Conservation (phyloP, 2,329 filamentous ascomycete genomes). For the Fusarium decemcellulare region DNA sequence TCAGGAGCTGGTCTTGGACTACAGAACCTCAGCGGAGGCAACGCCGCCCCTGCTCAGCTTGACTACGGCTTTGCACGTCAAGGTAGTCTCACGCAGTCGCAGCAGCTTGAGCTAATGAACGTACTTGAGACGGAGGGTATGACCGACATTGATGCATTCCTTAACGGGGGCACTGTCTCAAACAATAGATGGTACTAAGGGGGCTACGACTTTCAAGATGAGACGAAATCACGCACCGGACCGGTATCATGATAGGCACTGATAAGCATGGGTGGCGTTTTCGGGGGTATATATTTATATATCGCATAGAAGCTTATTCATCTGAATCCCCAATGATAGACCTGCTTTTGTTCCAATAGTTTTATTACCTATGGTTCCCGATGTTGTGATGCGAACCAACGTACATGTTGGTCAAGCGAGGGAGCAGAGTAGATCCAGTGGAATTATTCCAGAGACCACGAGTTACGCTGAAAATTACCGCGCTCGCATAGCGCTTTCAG, state of each 20-base stretch:
- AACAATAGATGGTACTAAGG: constrained; percentile 52
- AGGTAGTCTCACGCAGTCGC: constrained; percentile 82
- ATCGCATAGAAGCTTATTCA: constrained; percentile 34
- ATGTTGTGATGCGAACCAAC: not conserved
- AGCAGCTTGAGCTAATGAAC: constrained; percentile 87
- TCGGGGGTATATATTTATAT: constrained; percentile 7
- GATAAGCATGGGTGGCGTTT: constrained; percentile 32
- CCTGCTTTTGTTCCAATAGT: constrained; percentile 12
- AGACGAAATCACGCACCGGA: constrained; percentile 19
- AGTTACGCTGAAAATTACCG: not conserved
- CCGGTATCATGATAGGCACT: constrained; percentile 1
- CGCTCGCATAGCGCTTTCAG: not conserved
- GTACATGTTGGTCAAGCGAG: not conserved
- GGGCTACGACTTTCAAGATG: constrained; percentile 4
- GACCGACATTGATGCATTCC: constrained; percentile 72
- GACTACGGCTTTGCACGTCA: constrained; percentile 65
- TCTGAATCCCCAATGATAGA: constrained; percentile 25
- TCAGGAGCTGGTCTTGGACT: constrained; percentile 51
- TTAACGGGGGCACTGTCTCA: constrained; percentile 58
- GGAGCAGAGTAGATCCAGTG: not conserved
- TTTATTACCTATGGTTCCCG: constrained; percentile 8
- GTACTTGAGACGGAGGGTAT: constrained; percentile 80
- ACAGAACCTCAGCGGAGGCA: constrained; percentile 47
- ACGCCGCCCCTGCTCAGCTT: constrained; percentile 45
- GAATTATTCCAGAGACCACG: not conserved